Base-by-base conservation (phyloP, 805 yeast genomes). In the Wickerhamiella occidentalis region DNA sequence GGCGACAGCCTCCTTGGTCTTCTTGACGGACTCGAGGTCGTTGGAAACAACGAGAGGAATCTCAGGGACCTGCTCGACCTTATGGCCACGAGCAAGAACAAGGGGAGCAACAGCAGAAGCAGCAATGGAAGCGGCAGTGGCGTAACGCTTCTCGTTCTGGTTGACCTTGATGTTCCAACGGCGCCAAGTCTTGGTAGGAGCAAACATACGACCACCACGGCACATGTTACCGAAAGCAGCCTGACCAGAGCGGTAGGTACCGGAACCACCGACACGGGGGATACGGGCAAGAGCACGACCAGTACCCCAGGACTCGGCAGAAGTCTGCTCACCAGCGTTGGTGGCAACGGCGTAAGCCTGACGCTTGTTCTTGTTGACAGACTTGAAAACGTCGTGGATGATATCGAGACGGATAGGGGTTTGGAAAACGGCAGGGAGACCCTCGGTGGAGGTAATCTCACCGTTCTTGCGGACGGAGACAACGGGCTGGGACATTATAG, bases 151-250 rank as follows among this genome's bases (percentile, higher is more conserved):
- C 80, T 92, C 95, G 86, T 90, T 90, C 76, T 87, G 96, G 95
- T 92, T 92, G 70, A 92, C 95, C 83, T 88, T 92, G 69, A 92
- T 94, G 87, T 92, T 94, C 98, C 98, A 92, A 79, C 82, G 90
- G 85, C 98, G 87, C 98, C 98, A 92, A 76, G 95, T 88, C 82
- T 92, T 92, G 76, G 98, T 92, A 74, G 98, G 98, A 75, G 98
- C 96, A 71, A 92, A 92, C 97, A 92, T 92, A 78, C 98, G 95
- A 80, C 98, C 98, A 75, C 96, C 96, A 77, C 98, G 90, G 82
- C 98, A 92, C 98, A 92, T 92, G 92, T 92, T 92, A 83, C 98
- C 98, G 82, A 92, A 92, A 72, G 98, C 98, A 75, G 87, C 98
- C 78, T 92, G 98, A 75, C 98, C 98, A 61, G 97, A 79, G 78